These are phyloP conservation scores for Quercus agrifolia DNA, from an alignment of 306 rosid species.

Conservation along the genomic window DNA sequence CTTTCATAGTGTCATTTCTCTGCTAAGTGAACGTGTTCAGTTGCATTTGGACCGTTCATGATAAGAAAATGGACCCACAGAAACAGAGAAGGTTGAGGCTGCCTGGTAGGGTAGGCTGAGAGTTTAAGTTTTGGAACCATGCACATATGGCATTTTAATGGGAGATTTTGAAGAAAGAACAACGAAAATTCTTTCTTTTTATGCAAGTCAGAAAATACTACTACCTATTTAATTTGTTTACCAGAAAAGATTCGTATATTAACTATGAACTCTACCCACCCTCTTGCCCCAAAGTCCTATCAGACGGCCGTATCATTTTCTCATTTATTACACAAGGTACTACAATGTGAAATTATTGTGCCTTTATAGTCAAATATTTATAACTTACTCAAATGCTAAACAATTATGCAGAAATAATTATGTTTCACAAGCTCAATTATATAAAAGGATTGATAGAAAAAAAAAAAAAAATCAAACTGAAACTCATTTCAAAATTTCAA, in stretches of 20 bases:
- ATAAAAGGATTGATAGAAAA: background rate
- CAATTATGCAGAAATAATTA: no score
- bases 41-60: conserved; percentile 36
- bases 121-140: background rate
- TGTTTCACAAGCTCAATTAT: background rate
- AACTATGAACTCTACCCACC: conserved; percentile 23
- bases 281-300: background rate
- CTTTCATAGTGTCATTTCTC: conserved; percentile 11
- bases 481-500: no score
- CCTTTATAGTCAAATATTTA: no score
- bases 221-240: conserved; percentile 2
- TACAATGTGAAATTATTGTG: background rate
- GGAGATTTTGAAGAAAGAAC: background rate
- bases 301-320: conserved; percentile 15
- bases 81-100: background rate
- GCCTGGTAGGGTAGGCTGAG: no score
- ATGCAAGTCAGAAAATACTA: conserved; percentile 14
- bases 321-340: background rate
- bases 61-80: conserved; percentile 24
- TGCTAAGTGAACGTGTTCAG: conserved; percentile 23
- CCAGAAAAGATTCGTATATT: conserved; percentile 32
- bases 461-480: no score
- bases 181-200: background rate
- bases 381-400: no score
- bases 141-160: conserved; percentile 7